These are phyloP conservation scores for Heterobasidion occidentale DNA, from an alignment of 1,284 basidiomycete genomes.

Conservation along the genomic window DNA sequence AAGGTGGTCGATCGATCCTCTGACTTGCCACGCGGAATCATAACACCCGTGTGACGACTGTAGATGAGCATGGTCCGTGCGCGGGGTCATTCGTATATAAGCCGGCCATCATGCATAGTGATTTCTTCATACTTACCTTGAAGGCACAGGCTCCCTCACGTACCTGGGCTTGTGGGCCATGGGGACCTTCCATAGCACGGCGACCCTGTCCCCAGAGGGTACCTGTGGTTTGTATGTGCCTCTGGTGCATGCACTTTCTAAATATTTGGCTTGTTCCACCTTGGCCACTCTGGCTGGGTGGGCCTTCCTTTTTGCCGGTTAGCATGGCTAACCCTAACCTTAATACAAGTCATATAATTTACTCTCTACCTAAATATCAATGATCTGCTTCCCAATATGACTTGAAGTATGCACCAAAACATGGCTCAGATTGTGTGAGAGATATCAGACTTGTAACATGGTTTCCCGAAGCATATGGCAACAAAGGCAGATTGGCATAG, in stretches of 20 bases:
- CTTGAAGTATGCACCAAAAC: no score
- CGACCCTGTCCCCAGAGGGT: slow-evolving; percentile 52
- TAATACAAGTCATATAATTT: not conserved
- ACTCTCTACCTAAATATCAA: not conserved
- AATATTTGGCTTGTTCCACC: slow-evolving; percentile 19
- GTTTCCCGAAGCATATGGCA: no score
- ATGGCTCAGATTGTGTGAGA: no score
- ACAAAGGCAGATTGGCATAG: no score
- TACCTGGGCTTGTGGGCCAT: slow-evolving; percentile 34
- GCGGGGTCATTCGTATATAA: not conserved
- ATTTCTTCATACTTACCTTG: slow-evolving; percentile 30
- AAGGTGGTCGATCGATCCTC: not conserved
- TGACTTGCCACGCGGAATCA: not conserved
- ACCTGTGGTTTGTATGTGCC: slow-evolving; percentile 17
- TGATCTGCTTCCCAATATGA: not conserved
- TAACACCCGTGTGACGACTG: not conserved
- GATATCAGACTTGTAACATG: no score
- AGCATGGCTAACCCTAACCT: slow-evolving; percentile 4
- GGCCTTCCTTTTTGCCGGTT: slow-evolving; percentile 15
- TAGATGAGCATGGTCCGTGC: slow-evolving; percentile 4
- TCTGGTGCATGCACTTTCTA: slow-evolving; percentile 19
- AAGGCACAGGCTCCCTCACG: slow-evolving; percentile 30
- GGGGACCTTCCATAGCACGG: slow-evolving; percentile 57
- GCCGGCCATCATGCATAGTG: not conserved
- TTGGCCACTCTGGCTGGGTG: slow-evolving; percentile 18